Conservation (phyloP, 495 filamentous ascomycete genomes). For the Aspergillus biplanus region DNA sequence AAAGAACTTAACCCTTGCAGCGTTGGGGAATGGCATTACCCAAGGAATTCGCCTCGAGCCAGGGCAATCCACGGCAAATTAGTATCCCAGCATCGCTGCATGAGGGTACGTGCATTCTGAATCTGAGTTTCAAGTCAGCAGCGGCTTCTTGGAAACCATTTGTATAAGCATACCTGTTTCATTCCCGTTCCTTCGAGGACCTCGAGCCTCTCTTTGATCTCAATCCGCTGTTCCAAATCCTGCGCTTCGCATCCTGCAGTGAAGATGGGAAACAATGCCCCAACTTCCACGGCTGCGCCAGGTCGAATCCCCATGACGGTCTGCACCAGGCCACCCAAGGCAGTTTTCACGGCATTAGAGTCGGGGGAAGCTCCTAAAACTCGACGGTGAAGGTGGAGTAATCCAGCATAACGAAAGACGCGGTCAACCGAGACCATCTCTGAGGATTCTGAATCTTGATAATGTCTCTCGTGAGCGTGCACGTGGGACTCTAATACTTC, state of each 20-base stretch:
- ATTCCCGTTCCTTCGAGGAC: conserved; percentile 75
- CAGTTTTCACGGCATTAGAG: conserved; percentile 62
- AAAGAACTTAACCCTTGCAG: too few relatives aligned
- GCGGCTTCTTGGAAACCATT: background rate
- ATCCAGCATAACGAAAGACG: conserved; percentile 79
- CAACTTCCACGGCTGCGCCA: conserved; percentile 74
- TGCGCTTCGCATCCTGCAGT: conserved; percentile 78
- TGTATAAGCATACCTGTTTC: conserved; percentile 60
- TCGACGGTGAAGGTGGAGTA: conserved; percentile 76
- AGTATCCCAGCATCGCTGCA: conserved; percentile 50
- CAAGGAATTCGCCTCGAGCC: conserved; percentile 47
- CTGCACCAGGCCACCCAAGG: conserved; percentile 64
- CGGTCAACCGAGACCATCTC: conserved; percentile 81
- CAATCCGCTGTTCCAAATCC: conserved; percentile 54
- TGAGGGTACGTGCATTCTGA: conserved; percentile 48
- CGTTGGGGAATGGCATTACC: conserved; percentile 24
- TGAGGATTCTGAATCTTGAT: conserved; percentile 33
- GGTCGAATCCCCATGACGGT: conserved; percentile 64
- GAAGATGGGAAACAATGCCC: conserved; percentile 82
- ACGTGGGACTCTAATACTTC: conserved; percentile 34
- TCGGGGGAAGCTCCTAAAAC: conserved; percentile 63
- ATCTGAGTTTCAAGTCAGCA: conserved; percentile 31
- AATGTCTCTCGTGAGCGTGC: conserved; percentile 39
- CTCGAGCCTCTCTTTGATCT: conserved; percentile 69
- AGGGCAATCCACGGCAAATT: conserved; percentile 48